Evolutionary conservation across 257 asterid genomes (phyloP).

Genomic region (Plantago ovata): DNA sequence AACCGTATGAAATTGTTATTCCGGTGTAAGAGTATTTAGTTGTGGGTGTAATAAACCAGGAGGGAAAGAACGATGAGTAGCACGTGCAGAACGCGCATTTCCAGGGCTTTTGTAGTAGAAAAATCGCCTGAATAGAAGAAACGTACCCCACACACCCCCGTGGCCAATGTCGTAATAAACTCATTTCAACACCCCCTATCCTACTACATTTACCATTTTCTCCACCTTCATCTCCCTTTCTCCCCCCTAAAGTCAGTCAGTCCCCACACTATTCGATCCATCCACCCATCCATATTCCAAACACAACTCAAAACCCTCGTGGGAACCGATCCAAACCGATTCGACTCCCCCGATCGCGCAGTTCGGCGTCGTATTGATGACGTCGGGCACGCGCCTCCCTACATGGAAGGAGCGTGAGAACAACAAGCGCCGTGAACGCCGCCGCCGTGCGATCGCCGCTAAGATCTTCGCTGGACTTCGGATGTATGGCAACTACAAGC

Average conservation of each 20-base stretch:
- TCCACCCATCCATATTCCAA: too few relatives aligned
- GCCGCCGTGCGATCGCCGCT: constrained; percentile 92
- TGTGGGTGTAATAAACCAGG: too few relatives aligned
- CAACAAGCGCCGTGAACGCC: constrained; percentile 94
- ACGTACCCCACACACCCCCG: background rate
- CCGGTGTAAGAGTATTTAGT: too few relatives aligned
- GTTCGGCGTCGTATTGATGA: constrained; percentile 30
- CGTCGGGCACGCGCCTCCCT: constrained; percentile 85
- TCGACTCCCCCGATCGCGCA: too few relatives aligned
- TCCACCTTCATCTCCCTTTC: too few relatives aligned
- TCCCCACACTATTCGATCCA: constrained; percentile 17
- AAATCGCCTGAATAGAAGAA: too few relatives aligned
- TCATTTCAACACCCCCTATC: constrained; percentile 22
- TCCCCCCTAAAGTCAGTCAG: too few relatives aligned
- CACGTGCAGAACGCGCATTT: constrained; percentile 62
- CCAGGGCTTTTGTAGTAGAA: constrained; percentile 25
- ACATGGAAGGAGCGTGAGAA: constrained; percentile 97
- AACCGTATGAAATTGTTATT: too few relatives aligned
- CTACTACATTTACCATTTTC: constrained; percentile 8
- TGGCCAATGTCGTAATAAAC: constrained; percentile 39
- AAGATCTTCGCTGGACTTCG: constrained; percentile 89
- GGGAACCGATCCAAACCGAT: background rate
- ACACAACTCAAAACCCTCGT: too few relatives aligned
- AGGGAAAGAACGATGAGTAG: background rate
- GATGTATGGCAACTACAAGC: constrained; percentile 87